Conservation (phyloP, 495 filamentous ascomycete genomes). For the Daldinia childiae region DNA sequence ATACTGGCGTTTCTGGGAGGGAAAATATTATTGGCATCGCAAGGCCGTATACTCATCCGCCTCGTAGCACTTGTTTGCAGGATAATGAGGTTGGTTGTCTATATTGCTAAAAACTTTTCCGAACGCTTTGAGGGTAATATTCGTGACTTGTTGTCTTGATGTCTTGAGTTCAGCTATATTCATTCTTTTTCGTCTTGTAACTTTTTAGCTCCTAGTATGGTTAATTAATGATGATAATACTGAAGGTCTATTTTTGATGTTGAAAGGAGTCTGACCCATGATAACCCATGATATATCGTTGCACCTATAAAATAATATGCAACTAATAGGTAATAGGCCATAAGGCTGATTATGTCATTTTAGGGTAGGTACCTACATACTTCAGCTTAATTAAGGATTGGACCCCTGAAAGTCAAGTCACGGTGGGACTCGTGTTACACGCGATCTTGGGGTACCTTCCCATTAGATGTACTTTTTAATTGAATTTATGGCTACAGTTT, state of each 20-base stretch:
- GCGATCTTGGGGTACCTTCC: slow-evolving; percentile 8
- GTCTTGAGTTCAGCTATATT: not conserved
- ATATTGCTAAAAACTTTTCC: slow-evolving; percentile 6
- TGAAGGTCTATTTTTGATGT: too few relatives aligned
- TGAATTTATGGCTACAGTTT: slow-evolving; percentile 4
- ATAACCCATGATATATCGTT: not conserved
- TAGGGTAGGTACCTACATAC: slow-evolving; percentile 4
- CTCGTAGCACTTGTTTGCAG: slow-evolving; percentile 2
- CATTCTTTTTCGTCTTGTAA: not conserved
- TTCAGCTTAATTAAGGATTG: slow-evolving; percentile 3
- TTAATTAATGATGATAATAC: not conserved
- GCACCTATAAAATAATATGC: slow-evolving; percentile 3
- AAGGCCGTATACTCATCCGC: slow-evolving; percentile 11
- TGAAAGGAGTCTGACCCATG: too few relatives aligned
- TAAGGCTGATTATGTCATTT: slow-evolving; percentile 36
- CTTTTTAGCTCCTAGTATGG: not conserved
- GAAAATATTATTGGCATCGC: slow-evolving; percentile 3
- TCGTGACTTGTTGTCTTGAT: not conserved
- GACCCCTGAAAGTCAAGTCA: slow-evolving; percentile 42
- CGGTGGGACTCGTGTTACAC: slow-evolving; percentile 19
- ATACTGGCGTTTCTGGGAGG: slow-evolving; percentile 26
- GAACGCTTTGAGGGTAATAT: not conserved
- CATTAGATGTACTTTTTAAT: not conserved
- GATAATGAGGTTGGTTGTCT: slow-evolving; percentile 9
- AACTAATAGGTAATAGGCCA: slow-evolving; percentile 15